Percentiles rank a stretch among this genome's conserved stretches.
Evolutionary conservation across 1,284 basidiomycete genomes (phyloP).

Genomic region (Apiotrichum veenhuisii): DNA sequence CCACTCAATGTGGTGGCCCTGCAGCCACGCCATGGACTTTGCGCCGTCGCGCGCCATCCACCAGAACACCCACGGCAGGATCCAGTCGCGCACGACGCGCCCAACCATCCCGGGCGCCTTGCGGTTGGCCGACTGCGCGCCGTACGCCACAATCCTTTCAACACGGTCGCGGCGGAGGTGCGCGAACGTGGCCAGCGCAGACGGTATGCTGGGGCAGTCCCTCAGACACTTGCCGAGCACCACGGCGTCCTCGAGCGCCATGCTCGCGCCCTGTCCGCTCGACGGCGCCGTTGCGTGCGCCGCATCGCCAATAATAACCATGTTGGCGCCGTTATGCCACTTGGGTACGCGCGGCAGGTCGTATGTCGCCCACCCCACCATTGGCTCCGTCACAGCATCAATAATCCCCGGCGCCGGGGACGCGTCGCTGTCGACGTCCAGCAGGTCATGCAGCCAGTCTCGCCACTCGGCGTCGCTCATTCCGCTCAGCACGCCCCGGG

Average conservation of each 20-base stretch:
- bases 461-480: not conserved
- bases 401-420: constrained; percentile 8
- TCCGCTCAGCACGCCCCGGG: not conserved
- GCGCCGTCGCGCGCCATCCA: not conserved
- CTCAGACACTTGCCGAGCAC: constrained; percentile 8
- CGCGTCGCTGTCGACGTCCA: constrained; percentile 6
- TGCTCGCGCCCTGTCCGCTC: constrained; percentile 21
- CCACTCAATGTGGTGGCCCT: not conserved
- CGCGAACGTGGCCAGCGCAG: not conserved
- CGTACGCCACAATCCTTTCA: not conserved
- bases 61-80: not conserved
- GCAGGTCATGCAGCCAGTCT: constrained; percentile 1
- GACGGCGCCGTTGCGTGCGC: constrained; percentile 24
- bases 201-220: not conserved
- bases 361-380: constrained; percentile 18
- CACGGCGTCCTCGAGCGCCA: constrained; percentile 18
- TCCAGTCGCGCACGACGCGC: not conserved
- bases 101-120: not conserved
- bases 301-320: constrained; percentile 25
- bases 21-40: not conserved
- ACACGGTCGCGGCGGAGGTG: not conserved
- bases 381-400: too few species aligned
- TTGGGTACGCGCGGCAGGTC: not conserved
- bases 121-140: not conserved
- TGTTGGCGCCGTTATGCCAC: constrained; percentile 12